Base-by-base conservation (phyloP, 2,329 filamentous ascomycete species). In the Zalaria obscura region DNA sequence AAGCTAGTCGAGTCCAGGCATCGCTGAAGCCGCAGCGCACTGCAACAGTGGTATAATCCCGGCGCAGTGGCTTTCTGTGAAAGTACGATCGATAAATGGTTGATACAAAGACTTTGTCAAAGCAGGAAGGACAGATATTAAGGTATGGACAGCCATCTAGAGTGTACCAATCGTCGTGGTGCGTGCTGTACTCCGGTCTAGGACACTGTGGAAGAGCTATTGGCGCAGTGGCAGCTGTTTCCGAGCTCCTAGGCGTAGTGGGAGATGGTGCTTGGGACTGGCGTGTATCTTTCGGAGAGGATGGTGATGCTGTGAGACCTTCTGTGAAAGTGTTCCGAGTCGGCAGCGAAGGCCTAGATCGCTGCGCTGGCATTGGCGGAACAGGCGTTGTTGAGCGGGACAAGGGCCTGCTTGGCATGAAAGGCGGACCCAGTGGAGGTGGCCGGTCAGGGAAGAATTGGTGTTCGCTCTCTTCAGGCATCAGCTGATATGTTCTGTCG, bases 1-100 rank as follows among this genome's bases (percentile, higher is more conserved):
- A 93, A 1, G 87, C 87, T 33, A 94, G 76, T 27, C 84, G 78
- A 52, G 85, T 80, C 85, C 87, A 95, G 1, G 80, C 75, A 8
- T 76, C 72, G 27, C 83, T 84, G 59, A 95, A 85, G 48, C 87
- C 80, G 62, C 89, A 96, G 36, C 72, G 68, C 5, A 83, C 69
- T 5, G 39, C 31, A 18, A 11, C 32, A 9, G 74, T 70, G 3
- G 70, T 64, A 4, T 75, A 67, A 18, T 18, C 18, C 18, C 18
- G 18, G 10, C 77, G 74, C 27, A 69, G 65, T 27, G 75, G 69
- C 31, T 75, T 74, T 3, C 71, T 70, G 7, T 78, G 65, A 52
- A 94, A 86, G 29, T 76, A 67, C 10, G 73, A 68, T 2, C 76
- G 70, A 55, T 83, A 93, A 18, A 74, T 68, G 0, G 83, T 82